Percentiles rank a stretch among this genome's conserved stretches.
phyloP scores from a whole-genome alignment of 495 filamentous ascomycete genomes.

The Aspergillus cristatus region DNA sequence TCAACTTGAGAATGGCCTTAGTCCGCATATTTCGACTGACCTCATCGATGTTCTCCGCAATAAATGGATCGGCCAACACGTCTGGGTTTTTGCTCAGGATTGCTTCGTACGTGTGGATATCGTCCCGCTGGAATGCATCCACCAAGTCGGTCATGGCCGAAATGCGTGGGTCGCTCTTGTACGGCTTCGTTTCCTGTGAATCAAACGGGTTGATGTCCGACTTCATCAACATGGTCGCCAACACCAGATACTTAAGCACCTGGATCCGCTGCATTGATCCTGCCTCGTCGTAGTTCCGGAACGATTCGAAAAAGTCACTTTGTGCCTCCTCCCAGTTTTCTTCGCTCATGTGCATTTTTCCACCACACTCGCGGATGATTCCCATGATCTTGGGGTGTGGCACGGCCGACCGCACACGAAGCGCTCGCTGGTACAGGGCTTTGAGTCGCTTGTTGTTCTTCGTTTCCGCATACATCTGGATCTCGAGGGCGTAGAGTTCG shows the following conservation, averaged over 20 bases:
- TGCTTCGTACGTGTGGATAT: slow-evolving; percentile 83
- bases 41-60: slow-evolving; percentile 98
- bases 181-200: slow-evolving; percentile 98
- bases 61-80: slow-evolving; percentile 85
- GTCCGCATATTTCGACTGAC: slow-evolving; percentile 98
- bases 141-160: slow-evolving; percentile 95
- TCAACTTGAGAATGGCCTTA: slow-evolving; percentile 86
- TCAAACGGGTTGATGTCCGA: slow-evolving; percentile 99
- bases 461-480: slow-evolving; percentile 96
- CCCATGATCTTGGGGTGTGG: slow-evolving; percentile 99
- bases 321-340: slow-evolving; percentile 98
- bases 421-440: slow-evolving; percentile 78
- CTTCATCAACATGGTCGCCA: slow-evolving; percentile 97
- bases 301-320: slow-evolving; percentile 96
- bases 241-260: slow-evolving; percentile 92
- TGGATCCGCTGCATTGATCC: slow-evolving; percentile 93
- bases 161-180: slow-evolving; percentile 90
- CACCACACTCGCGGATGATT: slow-evolving; percentile 95
- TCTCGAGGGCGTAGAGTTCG: slow-evolving; percentile 94
- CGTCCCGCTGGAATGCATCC: slow-evolving; percentile 91
- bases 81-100: slow-evolving; percentile 85
- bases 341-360: slow-evolving; percentile 99
- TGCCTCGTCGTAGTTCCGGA: slow-evolving; percentile 97
- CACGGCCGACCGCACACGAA: slow-evolving; percentile 87
- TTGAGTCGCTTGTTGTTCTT: slow-evolving; percentile 97